Percentiles rank a stretch among this genome's conserved stretches.
Conservation (phyloP, 1,139 yeast species). For the Candida mesenterica region DNA sequence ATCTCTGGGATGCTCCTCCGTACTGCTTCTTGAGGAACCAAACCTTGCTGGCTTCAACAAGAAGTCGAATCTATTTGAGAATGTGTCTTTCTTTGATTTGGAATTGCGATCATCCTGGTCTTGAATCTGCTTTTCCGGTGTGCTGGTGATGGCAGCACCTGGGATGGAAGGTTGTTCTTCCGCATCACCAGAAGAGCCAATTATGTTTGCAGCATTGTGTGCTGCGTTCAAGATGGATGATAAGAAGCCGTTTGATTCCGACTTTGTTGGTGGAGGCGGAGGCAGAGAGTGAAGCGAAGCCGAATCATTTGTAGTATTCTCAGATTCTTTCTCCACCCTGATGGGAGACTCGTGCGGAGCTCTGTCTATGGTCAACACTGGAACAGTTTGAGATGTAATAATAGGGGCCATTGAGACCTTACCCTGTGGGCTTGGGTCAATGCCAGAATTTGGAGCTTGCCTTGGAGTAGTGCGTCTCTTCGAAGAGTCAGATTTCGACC, state of each 20-base stretch:
- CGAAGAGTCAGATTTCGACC: background rate
- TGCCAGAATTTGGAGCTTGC: background rate
- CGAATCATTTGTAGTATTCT: too few relatives aligned
- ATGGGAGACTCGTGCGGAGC: too few relatives aligned
- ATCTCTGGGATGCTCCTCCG: slow-evolving; percentile 2
- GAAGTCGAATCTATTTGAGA: slow-evolving; percentile 19
- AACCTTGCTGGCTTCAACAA: slow-evolving; percentile 18
- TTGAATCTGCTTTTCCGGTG: too few relatives aligned
- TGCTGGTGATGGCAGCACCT: background rate
- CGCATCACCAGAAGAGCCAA: slow-evolving; percentile 3
- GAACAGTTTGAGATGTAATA: too few relatives aligned
- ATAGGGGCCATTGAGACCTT: too few relatives aligned
- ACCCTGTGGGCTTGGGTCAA: background rate
- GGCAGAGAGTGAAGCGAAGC: background rate
- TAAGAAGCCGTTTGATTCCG: slow-evolving; percentile 24
- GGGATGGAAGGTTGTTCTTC: too few relatives aligned
- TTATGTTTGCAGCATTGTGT: slow-evolving; percentile 18
- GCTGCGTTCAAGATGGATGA: slow-evolving; percentile 31
- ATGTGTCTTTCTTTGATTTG: slow-evolving; percentile 11
- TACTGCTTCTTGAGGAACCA: slow-evolving; percentile 10
- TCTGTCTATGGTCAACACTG: too few relatives aligned
- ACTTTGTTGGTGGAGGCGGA: slow-evolving; percentile 9
- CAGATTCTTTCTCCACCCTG: too few relatives aligned
- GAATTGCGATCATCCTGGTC: background rate
- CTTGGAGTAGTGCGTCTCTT: background rate